Base-by-base conservation (phyloP, 83 land plant species). In the Isoetes engelmannii region DNA sequence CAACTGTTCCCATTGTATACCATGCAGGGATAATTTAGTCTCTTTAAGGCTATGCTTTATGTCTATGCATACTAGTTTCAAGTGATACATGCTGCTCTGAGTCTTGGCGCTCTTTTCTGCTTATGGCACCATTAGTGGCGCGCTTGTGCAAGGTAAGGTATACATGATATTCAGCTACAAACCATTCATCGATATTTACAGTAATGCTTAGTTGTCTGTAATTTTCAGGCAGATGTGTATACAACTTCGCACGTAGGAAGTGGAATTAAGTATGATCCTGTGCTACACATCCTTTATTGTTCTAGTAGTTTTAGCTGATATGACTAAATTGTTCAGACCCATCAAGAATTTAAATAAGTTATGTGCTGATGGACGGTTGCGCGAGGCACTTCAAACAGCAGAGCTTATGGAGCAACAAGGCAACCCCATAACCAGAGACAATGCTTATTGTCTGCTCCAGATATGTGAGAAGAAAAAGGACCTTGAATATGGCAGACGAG, bases 381-480 rank as follows among this genome's bases (percentile, higher is more conserved):
- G 15, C 15, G 54, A 51, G 15, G 54, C 54, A 12, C 54, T 51
- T 51, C 12, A 51, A n/a, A n/a, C 15, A n/a, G 15, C 15, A n/a
- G 54, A 51, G 15, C 15, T 15, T 12, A 51, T 51, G 54, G 54
- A 51, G n/a, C 54, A 12, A n/a, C 54, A 51, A 51, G 54, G 54
- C 2, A 10, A 12, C 15, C 54, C 0, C 15, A 51, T 51, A 51
- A 12, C 54, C 1, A 51, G 54, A 51, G 54, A 51, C 15, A 51
- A 51, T 51, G 54, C 54, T 12, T 51, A 51, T 15, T 51, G 15
- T 51, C 54, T 51, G 12, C 54, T 51, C 54, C 54, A 51, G 54
- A n/a, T 10, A n/a, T 51, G 54, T 15, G 15, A 10, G 15, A 51
- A 51, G 15, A 51, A 51, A 51, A n/a, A 51, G 15, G 54, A 51